These are phyloP conservation scores for Plasmodium blacklocki DNA, from an alignment of 169 alveolate species.

Conservation along the genomic window DNA sequence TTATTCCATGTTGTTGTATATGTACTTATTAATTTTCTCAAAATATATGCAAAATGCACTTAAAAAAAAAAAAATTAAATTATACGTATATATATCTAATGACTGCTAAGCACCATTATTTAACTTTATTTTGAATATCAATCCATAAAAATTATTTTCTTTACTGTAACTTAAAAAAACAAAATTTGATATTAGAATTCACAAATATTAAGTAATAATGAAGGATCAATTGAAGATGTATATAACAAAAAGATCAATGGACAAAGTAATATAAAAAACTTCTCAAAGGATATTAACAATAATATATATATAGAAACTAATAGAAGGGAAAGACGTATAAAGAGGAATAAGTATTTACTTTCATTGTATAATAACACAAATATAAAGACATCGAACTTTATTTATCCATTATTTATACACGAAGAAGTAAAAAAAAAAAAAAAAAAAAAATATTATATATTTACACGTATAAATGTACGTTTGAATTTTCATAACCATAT, in stretches of 20 bases:
- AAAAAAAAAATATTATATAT: background rate
- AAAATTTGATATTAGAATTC: slow-evolving; percentile 22
- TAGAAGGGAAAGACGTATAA: slow-evolving; percentile 69
- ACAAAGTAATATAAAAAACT: slow-evolving; percentile 16
- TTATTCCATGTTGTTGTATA: too few species aligned
- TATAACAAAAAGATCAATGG: slow-evolving; percentile 39
- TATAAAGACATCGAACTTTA: slow-evolving; percentile 80
- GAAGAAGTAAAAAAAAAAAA: slow-evolving; percentile 74
- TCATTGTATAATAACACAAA: slow-evolving; percentile 75
- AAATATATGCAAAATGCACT: background rate
- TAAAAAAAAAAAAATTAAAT: background rate
- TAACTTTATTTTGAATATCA: slow-evolving; percentile 28
- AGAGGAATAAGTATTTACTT: slow-evolving; percentile 53
- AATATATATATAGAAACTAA: slow-evolving; percentile 71
- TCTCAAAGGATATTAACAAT: slow-evolving; percentile 51
- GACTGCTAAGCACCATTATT: background rate
- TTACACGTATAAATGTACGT: too few species aligned
- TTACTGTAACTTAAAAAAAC: slow-evolving; percentile 12
- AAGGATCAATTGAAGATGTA: slow-evolving; percentile 56
- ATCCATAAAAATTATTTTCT: slow-evolving; percentile 17
- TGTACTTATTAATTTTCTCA: background rate
- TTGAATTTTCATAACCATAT: background rate
- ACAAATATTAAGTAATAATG: slow-evolving; percentile 1
- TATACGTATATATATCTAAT: slow-evolving; percentile 1
- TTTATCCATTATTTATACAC: slow-evolving; percentile 82